phyloP scores from a whole-genome alignment of 2,329 filamentous ascomycete genomes.

The Fusarium chuoi region DNA sequence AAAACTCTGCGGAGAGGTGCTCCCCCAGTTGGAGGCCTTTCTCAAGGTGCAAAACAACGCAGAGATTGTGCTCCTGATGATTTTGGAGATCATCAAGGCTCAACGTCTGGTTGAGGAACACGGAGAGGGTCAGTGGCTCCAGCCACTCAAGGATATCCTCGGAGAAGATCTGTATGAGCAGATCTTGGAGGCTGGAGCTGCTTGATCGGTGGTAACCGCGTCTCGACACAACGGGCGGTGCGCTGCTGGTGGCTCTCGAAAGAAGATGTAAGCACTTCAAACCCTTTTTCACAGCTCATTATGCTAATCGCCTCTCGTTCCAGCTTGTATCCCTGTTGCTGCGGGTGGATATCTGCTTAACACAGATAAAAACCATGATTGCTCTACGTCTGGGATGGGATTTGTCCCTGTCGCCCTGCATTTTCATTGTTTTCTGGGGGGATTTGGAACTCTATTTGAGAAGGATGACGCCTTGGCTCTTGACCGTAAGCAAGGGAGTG shows the following conservation, averaged over 20 bases:
- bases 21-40: rapidly evolving
- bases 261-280: background rate
- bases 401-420: background rate
- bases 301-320: background rate
- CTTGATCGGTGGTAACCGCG: background rate
- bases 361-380: background rate
- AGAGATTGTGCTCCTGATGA: rapidly evolving
- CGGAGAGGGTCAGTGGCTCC: background rate
- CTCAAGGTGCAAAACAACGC: background rate
- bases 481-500: background rate
- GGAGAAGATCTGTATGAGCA: rapidly evolving
- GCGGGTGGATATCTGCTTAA: background rate
- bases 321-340: background rate
- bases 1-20: background rate
- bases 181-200: background rate
- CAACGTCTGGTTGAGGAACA: background rate
- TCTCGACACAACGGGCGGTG: background rate
- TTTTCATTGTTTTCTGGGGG: background rate
- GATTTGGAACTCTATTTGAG: background rate
- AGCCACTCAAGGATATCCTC: background rate
- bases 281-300: background rate
- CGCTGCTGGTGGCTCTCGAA: background rate
- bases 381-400: background rate
- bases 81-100: background rate
- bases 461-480: background rate